Conservation (phyloP, 164 flowering plant species). For the Santalum album region DNA sequence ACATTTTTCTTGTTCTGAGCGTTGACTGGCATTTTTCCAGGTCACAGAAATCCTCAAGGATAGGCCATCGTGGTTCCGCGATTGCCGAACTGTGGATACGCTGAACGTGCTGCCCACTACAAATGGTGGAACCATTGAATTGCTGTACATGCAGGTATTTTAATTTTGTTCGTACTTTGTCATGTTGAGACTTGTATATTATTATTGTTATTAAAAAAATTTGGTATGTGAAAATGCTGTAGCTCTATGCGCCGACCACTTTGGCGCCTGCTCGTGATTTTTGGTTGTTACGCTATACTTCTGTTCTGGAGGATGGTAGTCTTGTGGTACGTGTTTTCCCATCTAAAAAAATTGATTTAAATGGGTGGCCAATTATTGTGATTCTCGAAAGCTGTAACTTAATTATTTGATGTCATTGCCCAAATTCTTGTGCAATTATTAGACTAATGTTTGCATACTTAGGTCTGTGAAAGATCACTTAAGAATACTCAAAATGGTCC, state of each 20-base stretch:
- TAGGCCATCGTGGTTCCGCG: slow-evolving; percentile 90
- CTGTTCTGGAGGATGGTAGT: slow-evolving; percentile 91
- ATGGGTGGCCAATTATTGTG: not conserved
- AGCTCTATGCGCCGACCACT: slow-evolving; percentile 99
- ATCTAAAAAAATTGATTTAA: too few species aligned
- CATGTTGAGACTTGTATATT: too few species aligned
- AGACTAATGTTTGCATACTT: not conserved
- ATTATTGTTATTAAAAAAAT: too few species aligned
- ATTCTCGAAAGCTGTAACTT: not conserved
- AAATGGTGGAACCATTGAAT: slow-evolving; percentile 97
- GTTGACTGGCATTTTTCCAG: slow-evolving; percentile 26
- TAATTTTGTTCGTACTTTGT: slow-evolving; percentile 3
- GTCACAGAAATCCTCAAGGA: slow-evolving; percentile 96
- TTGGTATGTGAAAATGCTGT: too few species aligned
- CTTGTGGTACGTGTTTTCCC: slow-evolving; percentile 66
- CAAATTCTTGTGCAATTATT: not conserved
- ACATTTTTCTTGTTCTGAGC: not conserved
- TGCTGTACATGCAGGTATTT: slow-evolving; percentile 91
- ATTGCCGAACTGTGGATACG: slow-evolving; percentile 90
- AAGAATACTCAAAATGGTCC: slow-evolving; percentile 81
- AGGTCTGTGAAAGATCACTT: slow-evolving; percentile 98
- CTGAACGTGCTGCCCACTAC: slow-evolving; percentile 78
- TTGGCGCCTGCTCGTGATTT: slow-evolving; percentile 96
- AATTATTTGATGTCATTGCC: not conserved
- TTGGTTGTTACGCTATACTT: slow-evolving; percentile 86